A percentile compares a stretch with the other conserved stretches of the same genome.
Conservation (phyloP, 257 asterid species). For the Solanum medicagineum region DNA sequence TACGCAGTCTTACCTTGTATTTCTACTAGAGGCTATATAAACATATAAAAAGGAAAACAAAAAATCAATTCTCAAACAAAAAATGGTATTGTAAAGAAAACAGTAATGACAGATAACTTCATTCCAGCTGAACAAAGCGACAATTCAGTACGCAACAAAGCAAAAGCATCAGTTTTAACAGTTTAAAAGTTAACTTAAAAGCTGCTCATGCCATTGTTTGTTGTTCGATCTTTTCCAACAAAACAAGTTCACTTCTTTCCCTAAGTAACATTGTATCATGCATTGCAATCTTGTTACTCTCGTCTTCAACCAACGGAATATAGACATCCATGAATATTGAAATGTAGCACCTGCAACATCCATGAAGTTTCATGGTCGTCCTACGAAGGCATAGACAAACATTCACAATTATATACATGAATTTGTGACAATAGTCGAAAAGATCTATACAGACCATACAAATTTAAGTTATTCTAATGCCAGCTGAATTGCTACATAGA, state of each 20-base stretch:
- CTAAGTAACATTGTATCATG: neutral
- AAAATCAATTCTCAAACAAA: neutral
- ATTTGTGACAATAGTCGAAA: neutral
- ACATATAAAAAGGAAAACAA: neutral
- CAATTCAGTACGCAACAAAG: neutral
- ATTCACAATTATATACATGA: neutral
- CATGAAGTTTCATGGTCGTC: neutral
- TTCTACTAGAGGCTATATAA: neutral
- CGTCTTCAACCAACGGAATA: neutral
- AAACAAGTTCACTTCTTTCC: neutral
- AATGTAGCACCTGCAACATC: neutral
- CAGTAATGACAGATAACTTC: neutral
- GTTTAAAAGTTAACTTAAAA: neutral
- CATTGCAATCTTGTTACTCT: neutral
- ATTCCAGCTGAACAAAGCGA: neutral
- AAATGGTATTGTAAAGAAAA: neutral
- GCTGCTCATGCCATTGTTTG: neutral
- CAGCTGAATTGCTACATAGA: neutral
- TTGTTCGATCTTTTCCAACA: neutral
- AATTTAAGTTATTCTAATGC: neutral
- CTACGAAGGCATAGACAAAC: neutral
- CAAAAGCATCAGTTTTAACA: neutral
- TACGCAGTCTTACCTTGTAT: no score
- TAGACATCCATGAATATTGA: neutral
- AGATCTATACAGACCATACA: neutral